Evolutionary conservation across 495 filamentous ascomycete genomes (phyloP), one percentile per base, ranked within the genome.

Genomic region (Bacidia gigantensis): DNA sequence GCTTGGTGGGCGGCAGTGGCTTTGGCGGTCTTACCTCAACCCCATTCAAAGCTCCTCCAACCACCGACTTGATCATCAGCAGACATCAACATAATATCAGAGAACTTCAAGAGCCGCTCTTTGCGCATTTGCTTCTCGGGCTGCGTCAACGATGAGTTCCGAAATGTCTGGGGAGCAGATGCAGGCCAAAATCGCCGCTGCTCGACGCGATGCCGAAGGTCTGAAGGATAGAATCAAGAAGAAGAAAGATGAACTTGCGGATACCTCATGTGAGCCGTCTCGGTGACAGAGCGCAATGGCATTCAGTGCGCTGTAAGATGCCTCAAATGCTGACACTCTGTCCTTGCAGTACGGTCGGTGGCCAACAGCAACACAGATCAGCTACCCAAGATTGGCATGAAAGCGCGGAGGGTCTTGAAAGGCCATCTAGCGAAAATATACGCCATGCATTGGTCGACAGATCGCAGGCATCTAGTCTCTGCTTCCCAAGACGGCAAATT

Each of bases 361-460:
- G 88, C 93, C 58, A 80, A 82, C 63, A 80, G 85, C 69, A 80
- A 88, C 51, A 89, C 93, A 62, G 93, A 97, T 53, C 66, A 82
- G 51, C 77, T 98, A 60, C 93, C 89, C 47, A 83, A 84, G 63
- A 90, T 89, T 63, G 84, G 86, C 62, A 97, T 98, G 92, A 93
- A 87, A 74, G 83, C 89, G 54, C 88, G 90, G 68, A 85, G 87
- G 64, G 93, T 88, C 29, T 72, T 98, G 53, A 97, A 97, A 73
- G 92, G 92, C 44, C 92, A 98, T 78, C 72, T 98, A 26, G 92
- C 92, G 51, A 98, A 98, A 72, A 98, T 98, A 58, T 98, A 98
- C 69, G 89, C 92, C 56, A 98, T 98, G 92, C 93, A 98, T 72
- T 98, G 92, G 92, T 97, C 93, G 18, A 98, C 93, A 54, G 92